These are phyloP conservation scores for Epichloe aotearoae DNA, from an alignment of 2,329 filamentous ascomycete genomes.

Conservation along the genomic window DNA sequence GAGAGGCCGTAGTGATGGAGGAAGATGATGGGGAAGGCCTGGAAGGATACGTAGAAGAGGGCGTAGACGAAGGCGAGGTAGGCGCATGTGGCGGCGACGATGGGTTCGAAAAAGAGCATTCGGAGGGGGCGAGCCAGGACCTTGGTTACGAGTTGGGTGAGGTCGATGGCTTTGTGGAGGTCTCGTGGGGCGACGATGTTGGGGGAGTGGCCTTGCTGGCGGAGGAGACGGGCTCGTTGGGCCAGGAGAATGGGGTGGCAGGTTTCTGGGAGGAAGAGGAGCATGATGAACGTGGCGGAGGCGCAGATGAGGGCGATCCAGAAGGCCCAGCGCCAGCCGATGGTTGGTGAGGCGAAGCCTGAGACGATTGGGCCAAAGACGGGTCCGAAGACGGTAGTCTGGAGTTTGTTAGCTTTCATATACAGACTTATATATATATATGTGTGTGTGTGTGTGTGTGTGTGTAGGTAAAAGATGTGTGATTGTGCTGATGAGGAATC, in stretches of 20 bases:
- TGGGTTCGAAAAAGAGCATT: constrained; percentile 61
- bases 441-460: no score
- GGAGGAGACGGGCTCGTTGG: constrained; percentile 41
- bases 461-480: no score
- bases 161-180: constrained; percentile 39
- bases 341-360: constrained; percentile 43
- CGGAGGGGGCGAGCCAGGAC: constrained; percentile 57
- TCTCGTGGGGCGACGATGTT: constrained; percentile 48
- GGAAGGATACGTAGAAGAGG: constrained; percentile 59
- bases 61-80: constrained; percentile 61
- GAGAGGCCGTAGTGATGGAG: constrained; percentile 47
- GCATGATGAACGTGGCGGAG: constrained; percentile 42
- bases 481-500: no score
- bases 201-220: constrained; percentile 37
- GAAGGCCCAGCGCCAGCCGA: constrained; percentile 58
- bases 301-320: constrained; percentile 60
- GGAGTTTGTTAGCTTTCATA: not conserved
- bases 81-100: constrained; percentile 55
- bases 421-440: no score
- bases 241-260: constrained; percentile 45
- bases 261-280: constrained; percentile 53
- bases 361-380: constrained; percentile 53
- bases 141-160: constrained; percentile 49
- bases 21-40: constrained; percentile 63
- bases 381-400: constrained; percentile 52